Evolutionary conservation across 257 asterid species (phyloP).

Genomic region (Plantago ovata): DNA sequence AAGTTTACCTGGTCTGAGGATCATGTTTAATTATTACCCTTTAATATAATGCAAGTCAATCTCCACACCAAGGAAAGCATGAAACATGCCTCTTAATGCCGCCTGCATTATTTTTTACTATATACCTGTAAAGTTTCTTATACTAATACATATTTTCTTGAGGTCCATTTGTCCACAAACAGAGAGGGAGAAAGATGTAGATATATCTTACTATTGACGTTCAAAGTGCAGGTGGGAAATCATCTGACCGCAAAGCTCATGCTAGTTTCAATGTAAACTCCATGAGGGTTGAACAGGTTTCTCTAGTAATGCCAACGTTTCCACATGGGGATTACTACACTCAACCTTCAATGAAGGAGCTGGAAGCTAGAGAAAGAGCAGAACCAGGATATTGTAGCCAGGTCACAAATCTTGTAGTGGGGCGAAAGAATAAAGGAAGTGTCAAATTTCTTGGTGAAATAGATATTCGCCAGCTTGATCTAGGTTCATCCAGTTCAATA

Average conservation of each 20-base stretch:
- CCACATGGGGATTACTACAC: constrained; percentile 83
- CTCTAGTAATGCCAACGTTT: constrained; percentile 88
- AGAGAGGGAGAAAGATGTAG: no score
- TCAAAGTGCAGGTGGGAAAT: no score
- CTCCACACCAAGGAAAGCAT: neutral
- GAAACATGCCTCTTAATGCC: neutral
- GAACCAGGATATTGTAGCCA: constrained; percentile 61
- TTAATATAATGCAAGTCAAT: no score
- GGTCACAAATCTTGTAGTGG: constrained; percentile 74
- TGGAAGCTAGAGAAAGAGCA: constrained; percentile 83
- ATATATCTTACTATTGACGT: no score
- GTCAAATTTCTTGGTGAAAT: constrained; percentile 82
- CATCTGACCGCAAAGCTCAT: no score
- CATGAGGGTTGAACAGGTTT: no score
- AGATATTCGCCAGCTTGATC: constrained; percentile 65
- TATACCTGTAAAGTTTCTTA: no score
- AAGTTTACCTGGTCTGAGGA: neutral
- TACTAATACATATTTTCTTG: neutral
- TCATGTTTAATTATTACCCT: no score
- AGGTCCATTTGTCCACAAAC: neutral
- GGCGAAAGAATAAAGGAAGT: constrained; percentile 64
- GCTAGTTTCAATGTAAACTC: no score
- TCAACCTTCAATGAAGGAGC: constrained; percentile 79
- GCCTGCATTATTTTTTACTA: neutral
- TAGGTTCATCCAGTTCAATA: constrained; percentile 67